phyloP scores from a whole-genome alignment of 352 stramenopile genomes.

The Phytophthora pluvialis region DNA sequence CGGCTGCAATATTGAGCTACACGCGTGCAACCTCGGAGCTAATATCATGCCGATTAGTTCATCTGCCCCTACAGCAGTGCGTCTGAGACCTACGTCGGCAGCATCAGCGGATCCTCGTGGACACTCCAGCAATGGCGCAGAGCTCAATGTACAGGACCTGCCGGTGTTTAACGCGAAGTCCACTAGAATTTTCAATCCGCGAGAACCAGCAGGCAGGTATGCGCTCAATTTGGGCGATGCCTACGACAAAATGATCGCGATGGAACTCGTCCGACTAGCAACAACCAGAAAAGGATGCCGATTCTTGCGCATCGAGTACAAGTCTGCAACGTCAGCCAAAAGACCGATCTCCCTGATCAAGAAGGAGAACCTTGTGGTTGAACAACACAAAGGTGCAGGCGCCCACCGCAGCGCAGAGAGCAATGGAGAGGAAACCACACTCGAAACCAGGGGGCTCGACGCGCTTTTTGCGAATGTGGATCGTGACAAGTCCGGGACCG shows the following conservation, averaged over 20 bases:
- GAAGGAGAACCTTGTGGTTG: conserved; percentile 49
- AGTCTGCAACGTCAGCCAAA: conserved; percentile 35
- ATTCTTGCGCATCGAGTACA: conserved; percentile 73
- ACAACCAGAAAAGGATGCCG: conserved; percentile 75
- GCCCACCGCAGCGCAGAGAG: conserved; percentile 6
- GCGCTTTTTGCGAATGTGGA: conserved; percentile 72
- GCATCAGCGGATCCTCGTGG: background rate
- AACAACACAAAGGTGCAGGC: conserved; percentile 33
- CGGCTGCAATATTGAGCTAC: conserved; percentile 64
- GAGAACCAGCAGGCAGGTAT: conserved; percentile 78
- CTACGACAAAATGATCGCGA: conserved; percentile 83
- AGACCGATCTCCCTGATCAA: conserved; percentile 52
- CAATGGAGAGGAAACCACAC: conserved; percentile 48
- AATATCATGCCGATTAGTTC: conserved; percentile 26
- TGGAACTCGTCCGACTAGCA: conserved; percentile 77
- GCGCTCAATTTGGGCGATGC: conserved; percentile 65
- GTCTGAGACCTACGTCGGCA: conserved; percentile 7
- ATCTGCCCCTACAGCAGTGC: background rate
- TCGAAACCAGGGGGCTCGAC: conserved; percentile 66
- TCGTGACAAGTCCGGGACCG: conserved; percentile 59
- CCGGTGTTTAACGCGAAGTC: conserved; percentile 52
- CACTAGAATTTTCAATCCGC: conserved; percentile 64
- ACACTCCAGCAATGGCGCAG: conserved; percentile 1
- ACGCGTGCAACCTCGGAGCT: conserved; percentile 63
- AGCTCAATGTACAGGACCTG: conserved; percentile 45